Base-by-base conservation (phyloP, 305 asterid species). In the Rubia tinctorum region DNA sequence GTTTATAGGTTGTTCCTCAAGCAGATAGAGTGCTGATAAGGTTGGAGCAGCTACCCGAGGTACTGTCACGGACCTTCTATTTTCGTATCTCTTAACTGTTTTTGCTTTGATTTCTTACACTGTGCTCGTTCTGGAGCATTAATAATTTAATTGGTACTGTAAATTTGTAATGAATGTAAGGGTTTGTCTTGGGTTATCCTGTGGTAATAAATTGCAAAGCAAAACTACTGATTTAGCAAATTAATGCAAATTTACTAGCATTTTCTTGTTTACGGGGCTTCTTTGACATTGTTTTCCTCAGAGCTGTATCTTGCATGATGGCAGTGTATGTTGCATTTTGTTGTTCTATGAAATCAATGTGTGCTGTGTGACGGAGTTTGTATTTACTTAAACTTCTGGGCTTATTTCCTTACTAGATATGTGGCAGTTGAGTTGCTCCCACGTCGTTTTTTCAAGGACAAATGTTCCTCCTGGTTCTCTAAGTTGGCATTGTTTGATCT, bases 11-110 rank as follows among this genome's bases (percentile, higher is more conserved):
- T 82, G 89, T 86, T 75, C 98, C 98, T 4, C 98, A 93, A 82
- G 96, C 91, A 27, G 98, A 93, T 78, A 84, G 97, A 77, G 97
- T 93, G 43, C 80, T 93, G 83, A 82, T 93, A 86, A 93, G 89
- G 73, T 83, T 93, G 22, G 93, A 93, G 82, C 88, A 82, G 68
- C 85, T 87, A 63, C 75, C 98, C 1, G 88, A 87, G 97, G 97
- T 93, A 87, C 22, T 69, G 27, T 27, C 42, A 2, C 30, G 22
- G 23, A 34, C 39, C 51, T 60, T 61, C 23, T 42, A 14, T 53
- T 12, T 63, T 13, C 8, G 20, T 34, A 71, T 37, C 53, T 64
- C 39, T 30, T 60, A 45, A 69, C 23, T 5, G 72, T 74, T 40
- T 51, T 15, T 55, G 63, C 49, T 10, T 42, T 56, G 30, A 20